Percentiles rank a stretch among this genome's conserved stretches.
Evolutionary conservation across 176 grass and related monocot species (phyloP).

Genomic region (Triticum turgidum): DNA sequence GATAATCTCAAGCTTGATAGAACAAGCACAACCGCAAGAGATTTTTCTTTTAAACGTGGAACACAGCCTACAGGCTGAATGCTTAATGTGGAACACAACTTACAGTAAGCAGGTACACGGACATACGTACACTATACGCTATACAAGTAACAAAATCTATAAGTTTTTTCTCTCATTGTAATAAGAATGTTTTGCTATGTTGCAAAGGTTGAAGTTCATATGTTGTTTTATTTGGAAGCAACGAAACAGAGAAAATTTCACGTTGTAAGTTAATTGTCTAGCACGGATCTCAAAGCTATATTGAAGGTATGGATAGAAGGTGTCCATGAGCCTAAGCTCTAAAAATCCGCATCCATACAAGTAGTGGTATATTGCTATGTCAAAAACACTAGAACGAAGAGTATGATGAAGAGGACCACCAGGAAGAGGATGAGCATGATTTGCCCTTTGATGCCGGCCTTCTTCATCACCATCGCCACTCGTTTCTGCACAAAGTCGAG

Average conservation of each 20-base stretch:
- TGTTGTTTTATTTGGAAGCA: no score
- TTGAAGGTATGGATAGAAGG: no score
- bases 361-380: conserved; percentile 25
- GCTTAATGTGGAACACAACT: neutral
- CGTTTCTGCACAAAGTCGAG: conserved; percentile 98
- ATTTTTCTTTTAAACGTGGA: neutral
- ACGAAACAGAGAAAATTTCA: no score
- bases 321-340: no score
- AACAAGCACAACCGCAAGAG: neutral
- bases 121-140: neutral
- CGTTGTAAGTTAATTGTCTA: no score
- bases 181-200: no score
- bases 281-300: no score
- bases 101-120: neutral
- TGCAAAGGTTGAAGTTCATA: no score
- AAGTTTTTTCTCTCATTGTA: no score
- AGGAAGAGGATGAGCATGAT: conserved; percentile 85
- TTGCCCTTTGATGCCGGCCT: conserved; percentile 86
- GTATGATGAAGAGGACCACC: conserved; percentile 79
- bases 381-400: conserved; percentile 87
- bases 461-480: conserved; percentile 92
- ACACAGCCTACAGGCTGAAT: neutral
- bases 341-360: neutral
- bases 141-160: no score
- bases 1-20: neutral